Evolutionary conservation across 2,329 filamentous ascomycete species (phyloP).

Genomic region (Corynespora cassiicola): DNA sequence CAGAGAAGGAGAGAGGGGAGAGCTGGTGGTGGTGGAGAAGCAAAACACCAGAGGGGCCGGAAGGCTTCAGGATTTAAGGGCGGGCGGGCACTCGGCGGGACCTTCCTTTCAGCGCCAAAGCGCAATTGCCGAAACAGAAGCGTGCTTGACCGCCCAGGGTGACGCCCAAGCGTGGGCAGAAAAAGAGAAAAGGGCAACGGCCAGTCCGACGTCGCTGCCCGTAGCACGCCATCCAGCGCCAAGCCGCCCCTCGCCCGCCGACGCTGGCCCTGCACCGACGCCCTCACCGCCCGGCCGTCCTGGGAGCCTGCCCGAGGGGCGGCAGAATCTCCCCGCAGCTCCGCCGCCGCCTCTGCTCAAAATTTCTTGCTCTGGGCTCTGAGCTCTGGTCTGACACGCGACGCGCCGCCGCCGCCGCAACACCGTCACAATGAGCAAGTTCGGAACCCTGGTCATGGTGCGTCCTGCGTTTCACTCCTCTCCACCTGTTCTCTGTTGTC

Average conservation of each 20-base stretch:
- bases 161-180: constrained; percentile 2
- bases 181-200: constrained; percentile 9
- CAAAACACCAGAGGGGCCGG: too few species aligned
- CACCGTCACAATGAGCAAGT: constrained; percentile 78
- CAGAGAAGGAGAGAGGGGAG: constrained; percentile 29
- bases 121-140: constrained; percentile 37
- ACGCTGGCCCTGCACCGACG: constrained; percentile 4
- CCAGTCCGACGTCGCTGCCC: constrained; percentile 15
- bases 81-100: constrained; percentile 22
- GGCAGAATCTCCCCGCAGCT: constrained; percentile 9
- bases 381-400: too few species aligned
- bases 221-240: constrained; percentile 29
- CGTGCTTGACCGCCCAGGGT: constrained; percentile 17
- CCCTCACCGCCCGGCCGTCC: constrained; percentile 14
- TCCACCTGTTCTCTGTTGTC: constrained; percentile 2
- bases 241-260: constrained; percentile 4
- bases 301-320: constrained; percentile 4
- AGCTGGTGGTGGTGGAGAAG: constrained; percentile 41
- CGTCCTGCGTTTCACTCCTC: neutral
- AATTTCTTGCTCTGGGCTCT: too few species aligned
- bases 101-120: constrained; percentile 10
- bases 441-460: constrained; percentile 89
- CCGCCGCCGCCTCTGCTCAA: neutral
- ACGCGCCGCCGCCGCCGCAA: constrained; percentile 6
- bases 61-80: constrained; percentile 15